These are phyloP conservation scores for Miscanthus lutarioriparius DNA, from an alignment of 176 grass and related monocot species.

Conservation along the genomic window DNA sequence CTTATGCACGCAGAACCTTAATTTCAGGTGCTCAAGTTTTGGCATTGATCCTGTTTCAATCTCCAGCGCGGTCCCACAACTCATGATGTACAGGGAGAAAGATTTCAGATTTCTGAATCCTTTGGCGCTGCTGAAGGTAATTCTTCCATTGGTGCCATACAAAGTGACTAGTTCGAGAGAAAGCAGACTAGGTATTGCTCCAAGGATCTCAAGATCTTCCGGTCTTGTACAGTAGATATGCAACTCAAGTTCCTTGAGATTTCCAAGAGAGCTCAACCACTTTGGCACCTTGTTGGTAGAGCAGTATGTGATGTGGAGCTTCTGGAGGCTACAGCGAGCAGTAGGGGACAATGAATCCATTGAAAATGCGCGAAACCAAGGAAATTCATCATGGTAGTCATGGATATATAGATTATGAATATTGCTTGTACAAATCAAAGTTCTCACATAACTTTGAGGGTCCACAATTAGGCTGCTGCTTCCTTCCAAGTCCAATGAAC, in stretches of 20 bases:
- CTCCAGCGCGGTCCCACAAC: too few relatives aligned
- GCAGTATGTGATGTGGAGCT: not conserved
- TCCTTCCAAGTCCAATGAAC: not conserved
- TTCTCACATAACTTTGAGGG: not conserved
- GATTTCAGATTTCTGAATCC: conserved; percentile 12
- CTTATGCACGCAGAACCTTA: too few relatives aligned
- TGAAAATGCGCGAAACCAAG: not conserved
- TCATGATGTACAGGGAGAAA: not conserved
- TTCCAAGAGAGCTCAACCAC: not conserved
- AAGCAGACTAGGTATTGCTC: not conserved
- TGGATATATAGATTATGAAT: conserved; percentile 1
- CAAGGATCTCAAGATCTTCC: conserved; percentile 23
- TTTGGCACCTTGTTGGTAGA: not conserved
- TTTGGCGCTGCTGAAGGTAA: not conserved
- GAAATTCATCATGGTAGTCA: not conserved
- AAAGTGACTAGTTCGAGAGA: not conserved
- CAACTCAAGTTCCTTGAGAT: not conserved
- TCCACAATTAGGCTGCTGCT: not conserved
- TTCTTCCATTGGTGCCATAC: not conserved
- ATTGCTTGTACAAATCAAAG: not conserved
- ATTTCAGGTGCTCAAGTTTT: too few relatives aligned
- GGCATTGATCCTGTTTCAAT: too few relatives aligned
- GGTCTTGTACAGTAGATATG: too few relatives aligned
- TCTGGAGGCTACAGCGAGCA: not conserved
- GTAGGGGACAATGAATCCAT: not conserved